Base-by-base conservation (phyloP, 1,284 basidiomycete genomes). In the Leccinum ambiguum region DNA sequence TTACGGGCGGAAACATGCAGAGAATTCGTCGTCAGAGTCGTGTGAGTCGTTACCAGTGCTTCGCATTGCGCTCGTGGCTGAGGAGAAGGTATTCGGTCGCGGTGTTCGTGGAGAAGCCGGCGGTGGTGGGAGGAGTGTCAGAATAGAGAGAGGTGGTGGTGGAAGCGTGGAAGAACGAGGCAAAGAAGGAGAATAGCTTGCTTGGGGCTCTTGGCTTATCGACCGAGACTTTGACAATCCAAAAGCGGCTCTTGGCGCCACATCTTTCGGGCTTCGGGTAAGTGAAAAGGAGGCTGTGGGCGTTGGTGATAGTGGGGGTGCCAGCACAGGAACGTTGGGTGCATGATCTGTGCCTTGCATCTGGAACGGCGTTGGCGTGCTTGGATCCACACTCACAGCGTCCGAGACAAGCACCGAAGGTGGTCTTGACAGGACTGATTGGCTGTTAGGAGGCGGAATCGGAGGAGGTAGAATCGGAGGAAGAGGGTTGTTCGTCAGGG, bases 401-500 rank as follows among this genome's bases (percentile, higher is more conserved):
- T 21, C 18, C 10, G 18, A 50, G 48, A 10, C 48, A 18, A 50
- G 48, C 14, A 50, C 48, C 9, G 45, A 48, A 48, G n/a, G 9
- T 48, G 45, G 45, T 18, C n/a, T 48, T 50, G 18, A 50, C 48
- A 18, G 18, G 45, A 48, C 5, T 10, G 43, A 10, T 6, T n/a
- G 43, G 10, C 6, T 21, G 0, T 50, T 21, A 50, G 48, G 48
- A 53, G 50, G 50, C 18, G 48, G 48, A 39, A 39, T 39, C 45
- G 45, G 45, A 48, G 45, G 45, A 57, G 54, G 54, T 23, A 57
- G 10, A 10, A 30, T 57, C 2, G 54, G 54, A 57, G 26, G 23
- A 30, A 83, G 71, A 30, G 82, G 78, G 62, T 76, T 76, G 14
- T 82, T 75, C 73, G 78, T 74, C 41, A 86, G 72, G 13, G 74